Percentiles rank a stretch among this genome's conserved stretches.
Evolutionary conservation across 768 basidiomycete genomes (phyloP).

Genomic region (Gautieria morchelliformis): DNA sequence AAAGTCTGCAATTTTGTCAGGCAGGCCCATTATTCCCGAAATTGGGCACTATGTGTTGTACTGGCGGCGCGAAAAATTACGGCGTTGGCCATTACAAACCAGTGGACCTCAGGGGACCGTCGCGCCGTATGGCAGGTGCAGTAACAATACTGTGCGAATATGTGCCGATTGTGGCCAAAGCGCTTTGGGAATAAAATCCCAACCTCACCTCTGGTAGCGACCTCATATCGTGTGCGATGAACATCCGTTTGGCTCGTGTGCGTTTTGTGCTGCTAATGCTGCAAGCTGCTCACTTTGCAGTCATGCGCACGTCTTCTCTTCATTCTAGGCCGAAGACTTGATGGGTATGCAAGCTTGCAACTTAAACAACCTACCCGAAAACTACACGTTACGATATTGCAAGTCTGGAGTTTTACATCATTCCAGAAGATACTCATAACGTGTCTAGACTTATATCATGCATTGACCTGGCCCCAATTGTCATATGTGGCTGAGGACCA

Average conservation of each 20-base stretch:
- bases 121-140: too few species aligned
- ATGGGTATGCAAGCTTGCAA: constrained; percentile 92
- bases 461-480: constrained; percentile 86
- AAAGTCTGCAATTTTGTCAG: constrained; percentile 2
- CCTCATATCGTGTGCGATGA: neutral
- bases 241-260: constrained; percentile 3
- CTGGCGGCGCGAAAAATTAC: too few species aligned
- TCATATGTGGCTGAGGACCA: constrained; percentile 90
- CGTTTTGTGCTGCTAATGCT: neutral
- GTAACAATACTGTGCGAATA: too few species aligned
- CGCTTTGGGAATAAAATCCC: too few species aligned
- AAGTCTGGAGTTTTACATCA: constrained; percentile 75
- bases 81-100: too few species aligned
- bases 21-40: neutral
- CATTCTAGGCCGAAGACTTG: constrained; percentile 68
- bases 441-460: constrained; percentile 72
- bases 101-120: too few species aligned
- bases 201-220: neutral
- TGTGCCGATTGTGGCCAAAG: too few species aligned
- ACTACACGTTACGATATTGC: constrained; percentile 81
- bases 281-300: neutral
- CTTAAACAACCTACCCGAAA: constrained; percentile 87
- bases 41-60: too few species aligned
- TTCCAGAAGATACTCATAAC: constrained; percentile 10
- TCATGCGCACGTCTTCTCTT: neutral